Conservation (phyloP, 2,329 filamentous ascomycete species). For the Xylariaceae sp. region DNA sequence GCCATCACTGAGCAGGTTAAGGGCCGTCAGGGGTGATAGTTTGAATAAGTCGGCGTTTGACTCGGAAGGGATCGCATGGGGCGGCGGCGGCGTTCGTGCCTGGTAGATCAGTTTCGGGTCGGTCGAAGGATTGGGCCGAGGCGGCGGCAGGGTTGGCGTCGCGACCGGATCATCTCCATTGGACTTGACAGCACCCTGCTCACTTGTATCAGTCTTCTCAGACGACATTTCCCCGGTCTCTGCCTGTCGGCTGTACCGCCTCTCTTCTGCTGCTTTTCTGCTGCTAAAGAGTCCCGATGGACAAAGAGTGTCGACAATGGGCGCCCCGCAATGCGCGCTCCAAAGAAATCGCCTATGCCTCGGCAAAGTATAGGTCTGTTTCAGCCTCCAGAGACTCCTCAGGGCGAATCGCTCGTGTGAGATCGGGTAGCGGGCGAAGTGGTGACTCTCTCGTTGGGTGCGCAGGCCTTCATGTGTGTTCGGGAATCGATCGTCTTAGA, state of each 20-base stretch:
- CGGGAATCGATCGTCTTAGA: slow-evolving; percentile 1
- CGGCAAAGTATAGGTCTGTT: neutral
- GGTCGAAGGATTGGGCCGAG: slow-evolving; percentile 35
- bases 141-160: slow-evolving; percentile 33
- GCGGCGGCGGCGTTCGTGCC: slow-evolving; percentile 36
- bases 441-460: neutral
- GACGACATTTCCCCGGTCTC: slow-evolving; percentile 11
- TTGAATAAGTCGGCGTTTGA: slow-evolving; percentile 62
- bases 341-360: neutral
- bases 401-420: neutral
- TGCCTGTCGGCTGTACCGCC: neutral
- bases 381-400: neutral
- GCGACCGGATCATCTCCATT: slow-evolving; percentile 18
- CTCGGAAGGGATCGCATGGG: slow-evolving; percentile 40
- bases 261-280: neutral
- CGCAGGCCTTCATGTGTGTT: slow-evolving; percentile 3
- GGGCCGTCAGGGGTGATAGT: slow-evolving; percentile 65
- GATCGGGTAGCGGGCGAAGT: slow-evolving; percentile 1
- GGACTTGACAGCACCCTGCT: slow-evolving; percentile 11
- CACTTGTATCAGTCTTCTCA: slow-evolving; percentile 3
- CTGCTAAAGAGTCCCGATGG: neutral
- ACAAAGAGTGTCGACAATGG: neutral
- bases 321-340: neutral
- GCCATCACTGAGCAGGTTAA: slow-evolving; percentile 70
- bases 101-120: slow-evolving; percentile 34